Percentiles rank a stretch among this genome's conserved stretches.
phyloP scores from a whole-genome alignment of 2,329 filamentous ascomycete species.

The Penicillium corylophilum region DNA sequence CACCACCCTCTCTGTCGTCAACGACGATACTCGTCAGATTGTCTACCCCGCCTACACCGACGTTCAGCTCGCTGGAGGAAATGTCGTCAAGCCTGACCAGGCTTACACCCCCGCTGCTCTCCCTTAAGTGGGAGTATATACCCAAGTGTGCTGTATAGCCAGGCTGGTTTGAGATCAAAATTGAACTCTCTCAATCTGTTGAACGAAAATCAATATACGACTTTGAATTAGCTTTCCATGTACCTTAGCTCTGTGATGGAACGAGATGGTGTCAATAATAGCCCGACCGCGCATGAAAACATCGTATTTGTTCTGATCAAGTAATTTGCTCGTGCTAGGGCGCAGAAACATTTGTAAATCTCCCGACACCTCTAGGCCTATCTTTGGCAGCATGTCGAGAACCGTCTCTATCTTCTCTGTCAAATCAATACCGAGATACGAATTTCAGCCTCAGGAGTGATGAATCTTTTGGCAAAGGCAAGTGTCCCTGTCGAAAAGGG shows the following conservation, averaged over 20 bases:
- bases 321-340: not conserved
- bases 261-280: not conserved
- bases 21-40: conserved; percentile 46
- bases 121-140: conserved; percentile 14
- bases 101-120: conserved; percentile 41
- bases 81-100: conserved; percentile 52
- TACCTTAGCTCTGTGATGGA: not conserved
- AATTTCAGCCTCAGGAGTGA: not conserved
- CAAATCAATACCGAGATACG: not conserved
- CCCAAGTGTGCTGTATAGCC: not conserved
- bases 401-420: not conserved
- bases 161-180: not conserved
- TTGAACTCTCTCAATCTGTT: not conserved
- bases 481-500: not conserved
- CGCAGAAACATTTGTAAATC: not conserved
- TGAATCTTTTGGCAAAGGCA: no score
- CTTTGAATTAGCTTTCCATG: not conserved
- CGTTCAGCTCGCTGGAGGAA: conserved; percentile 47
- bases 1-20: conserved; percentile 54
- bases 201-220: not conserved
- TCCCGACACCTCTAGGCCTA: not conserved
- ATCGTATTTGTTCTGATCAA: not conserved
- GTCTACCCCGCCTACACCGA: conserved; percentile 57
- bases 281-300: not conserved
- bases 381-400: not conserved